phyloP scores from a whole-genome alignment of 306 rosid species.

The Abrus precatorius region DNA sequence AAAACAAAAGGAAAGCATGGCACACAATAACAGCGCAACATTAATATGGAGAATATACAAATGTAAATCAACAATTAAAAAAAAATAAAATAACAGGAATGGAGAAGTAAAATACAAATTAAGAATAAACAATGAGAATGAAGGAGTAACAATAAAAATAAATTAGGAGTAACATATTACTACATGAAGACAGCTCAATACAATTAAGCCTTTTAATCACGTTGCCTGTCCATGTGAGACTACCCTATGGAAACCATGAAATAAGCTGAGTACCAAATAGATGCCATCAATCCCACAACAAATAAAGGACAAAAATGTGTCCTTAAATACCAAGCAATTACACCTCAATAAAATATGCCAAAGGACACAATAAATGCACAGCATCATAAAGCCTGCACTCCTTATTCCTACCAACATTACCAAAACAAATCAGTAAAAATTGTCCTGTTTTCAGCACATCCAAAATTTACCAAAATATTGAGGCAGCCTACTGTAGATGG shows the following conservation, averaged over 20 bases:
- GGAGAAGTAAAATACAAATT: neutral
- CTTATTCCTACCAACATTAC: neutral
- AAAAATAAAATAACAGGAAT: neutral
- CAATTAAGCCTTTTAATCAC: neutral
- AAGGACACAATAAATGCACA: neutral
- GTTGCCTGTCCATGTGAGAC: constrained; percentile 10
- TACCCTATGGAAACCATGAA: neutral
- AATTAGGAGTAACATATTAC: neutral
- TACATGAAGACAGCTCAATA: constrained; percentile 13
- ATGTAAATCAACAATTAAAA: neutral
- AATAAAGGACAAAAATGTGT: neutral
- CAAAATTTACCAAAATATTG: neutral
- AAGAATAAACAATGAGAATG: neutral
- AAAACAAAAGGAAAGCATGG: neutral
- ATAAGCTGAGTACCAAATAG: neutral
- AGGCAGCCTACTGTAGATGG: constrained; percentile 5
- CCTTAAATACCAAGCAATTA: neutral
- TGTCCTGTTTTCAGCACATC: neutral
- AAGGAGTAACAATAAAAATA: neutral
- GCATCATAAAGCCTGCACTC: neutral
- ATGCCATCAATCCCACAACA: constrained; percentile 15
- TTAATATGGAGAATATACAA: constrained; percentile 6
- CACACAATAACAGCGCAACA: constrained; percentile 21
- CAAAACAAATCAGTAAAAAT: constrained; percentile 3
- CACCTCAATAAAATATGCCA: neutral